Base-by-base conservation (phyloP, 257 asterid species). In the Misopates orontium region DNA sequence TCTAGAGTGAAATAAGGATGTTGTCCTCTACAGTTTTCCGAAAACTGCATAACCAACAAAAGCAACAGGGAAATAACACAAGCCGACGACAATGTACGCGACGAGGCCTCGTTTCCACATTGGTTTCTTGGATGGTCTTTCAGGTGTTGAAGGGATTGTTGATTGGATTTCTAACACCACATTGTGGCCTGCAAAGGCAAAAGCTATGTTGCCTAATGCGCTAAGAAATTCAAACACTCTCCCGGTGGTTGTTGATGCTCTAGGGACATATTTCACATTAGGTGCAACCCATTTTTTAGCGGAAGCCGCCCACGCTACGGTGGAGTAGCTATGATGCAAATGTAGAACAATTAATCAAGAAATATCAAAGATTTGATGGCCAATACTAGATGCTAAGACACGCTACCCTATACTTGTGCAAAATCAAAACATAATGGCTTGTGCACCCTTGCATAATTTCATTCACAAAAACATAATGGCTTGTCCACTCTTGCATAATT, bases 151-250 rank as follows among this genome's bases (percentile, higher is more conserved):
- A 17, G 91, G 91, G 22, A 84, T 77, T 0, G 83, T 72, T 14
- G 88, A 84, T 40, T 84, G 91, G 70, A 84, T 84, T 66, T 84
- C 91, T 63, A 84, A 32, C 9, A 73, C 88, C 3, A 83, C 88
- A 50, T 83, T 83, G 60, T 78, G 87, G 23, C 55, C 55, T 2
- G 55, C 55, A n/a, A n/a, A 49, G 6, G 55, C 55, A 3, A 49
- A 84, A 0, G 87, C 88, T 12, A 84, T 73, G 17, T 78, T 84
- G 0, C 91, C 87, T 48, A 84, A 25, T 3, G 86, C 91, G 58
- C 83, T 75, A 0, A 80, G 58, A 49, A 82, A 82, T 6, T 66
- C 65, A 20, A 85, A 80, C 14, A 76, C 22, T 25, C 17, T 73
- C 40, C 82, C 86, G 0, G 61, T 0, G 0, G 4, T 11, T 0